Conservation (phyloP, 805 yeast genomes). For the Hanseniaspora pseudoguilliermondii region DNA sequence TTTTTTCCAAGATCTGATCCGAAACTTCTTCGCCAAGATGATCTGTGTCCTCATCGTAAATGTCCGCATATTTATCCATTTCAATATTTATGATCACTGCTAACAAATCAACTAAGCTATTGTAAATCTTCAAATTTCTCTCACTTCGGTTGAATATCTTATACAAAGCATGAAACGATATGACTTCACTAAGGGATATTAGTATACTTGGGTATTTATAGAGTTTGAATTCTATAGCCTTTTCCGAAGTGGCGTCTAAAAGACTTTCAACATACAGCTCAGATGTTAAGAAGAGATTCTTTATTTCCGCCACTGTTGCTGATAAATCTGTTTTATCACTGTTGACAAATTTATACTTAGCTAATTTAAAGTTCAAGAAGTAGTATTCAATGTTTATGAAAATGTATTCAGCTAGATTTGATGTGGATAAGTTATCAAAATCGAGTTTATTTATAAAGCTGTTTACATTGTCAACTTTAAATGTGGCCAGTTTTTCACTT, state of each 20-base stretch:
- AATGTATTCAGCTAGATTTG: neutral
- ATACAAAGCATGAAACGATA: constrained; percentile 21
- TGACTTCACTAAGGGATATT: constrained; percentile 17
- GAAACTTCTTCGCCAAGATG: constrained; percentile 11
- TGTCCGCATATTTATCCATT: neutral
- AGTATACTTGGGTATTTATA: constrained; percentile 22
- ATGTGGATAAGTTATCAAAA: neutral
- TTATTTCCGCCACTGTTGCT: neutral
- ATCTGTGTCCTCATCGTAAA: neutral
- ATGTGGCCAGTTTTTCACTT: neutral
- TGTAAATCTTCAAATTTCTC: constrained; percentile 17
- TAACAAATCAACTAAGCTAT: constrained; percentile 19
- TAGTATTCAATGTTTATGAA: constrained; percentile 5
- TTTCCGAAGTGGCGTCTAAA: neutral
- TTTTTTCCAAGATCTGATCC: neutral
- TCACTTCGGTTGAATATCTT: constrained; percentile 18
- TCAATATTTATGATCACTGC: neutral
- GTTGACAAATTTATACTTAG: constrained; percentile 3
- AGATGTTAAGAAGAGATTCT: neutral
- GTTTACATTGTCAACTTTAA: constrained; percentile 1
- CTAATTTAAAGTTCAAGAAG: constrained; percentile 1
- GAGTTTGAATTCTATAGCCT: constrained; percentile 13
- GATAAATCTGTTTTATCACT: constrained; percentile 1
- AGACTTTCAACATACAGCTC: constrained; percentile 1
- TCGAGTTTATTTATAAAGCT: neutral